Base-by-base conservation (phyloP, 2,329 filamentous ascomycete species). In the Aspergillus pseudoviridinutans region DNA sequence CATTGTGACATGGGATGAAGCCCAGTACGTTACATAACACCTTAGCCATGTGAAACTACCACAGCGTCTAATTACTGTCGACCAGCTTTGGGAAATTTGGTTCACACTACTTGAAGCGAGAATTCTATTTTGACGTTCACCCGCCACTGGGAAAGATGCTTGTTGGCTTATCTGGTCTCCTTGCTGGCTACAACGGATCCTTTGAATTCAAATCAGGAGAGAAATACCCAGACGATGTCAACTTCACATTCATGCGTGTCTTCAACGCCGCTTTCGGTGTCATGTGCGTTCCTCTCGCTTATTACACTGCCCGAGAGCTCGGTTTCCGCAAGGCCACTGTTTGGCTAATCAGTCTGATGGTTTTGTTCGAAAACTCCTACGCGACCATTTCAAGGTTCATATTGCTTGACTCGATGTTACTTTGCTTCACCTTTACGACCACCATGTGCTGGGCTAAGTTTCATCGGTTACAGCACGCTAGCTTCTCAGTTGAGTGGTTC, bases 121-220 rank as follows among this genome's bases (percentile, higher is more conserved):
- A 99, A 78, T 97, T 97, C 82, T 99, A 99, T 84, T 99, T 99
- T 79, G 91, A 96, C 82, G 89, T 95, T 58, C 91, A 96, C 76
- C 94, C 94, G 64, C 94, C 94, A 55, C 86, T 99, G 60, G 94
- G 94, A 73, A 99, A 99, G 82, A 97, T 99, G 86, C 87, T 99
- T 56, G 93, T 99, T 67, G 94, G 94, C 61, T 84, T 99, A 53
- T 97, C 94, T 6, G 94, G 94, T 72, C 96, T 95, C 72, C 83
- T 99, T 60, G 95, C 93, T 65, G 93, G 93, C 64, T 99, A 99
- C 82, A 99, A 99, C 80, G 94, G 94, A 58, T 95, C 93, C 3
- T 99, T 99, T 78, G 94, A 99, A 73, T 99, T 99, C 84, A 99
- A 99, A 78, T 97, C 93, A 54, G 94, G 94, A 73, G 94, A 97